Conservation (phyloP, 2,329 filamentous ascomycete genomes). For the Pseudogymnoascus sp. region DNA sequence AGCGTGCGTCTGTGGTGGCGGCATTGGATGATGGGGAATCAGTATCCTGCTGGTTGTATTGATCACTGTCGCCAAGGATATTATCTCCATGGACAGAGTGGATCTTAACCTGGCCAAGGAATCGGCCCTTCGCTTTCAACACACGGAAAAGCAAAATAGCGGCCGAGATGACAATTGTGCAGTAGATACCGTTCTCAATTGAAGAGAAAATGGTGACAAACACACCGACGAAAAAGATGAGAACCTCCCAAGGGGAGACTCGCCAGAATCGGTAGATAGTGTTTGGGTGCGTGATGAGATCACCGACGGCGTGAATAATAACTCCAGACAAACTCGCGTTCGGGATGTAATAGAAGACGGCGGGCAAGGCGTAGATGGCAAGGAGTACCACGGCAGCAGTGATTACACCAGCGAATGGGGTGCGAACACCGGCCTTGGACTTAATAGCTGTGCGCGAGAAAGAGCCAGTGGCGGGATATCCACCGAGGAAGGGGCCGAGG, state of each 20-base stretch:
- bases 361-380: constrained; percentile 80
- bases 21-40: constrained; percentile 1
- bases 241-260: constrained; percentile 79
- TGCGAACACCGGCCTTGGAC: constrained; percentile 90
- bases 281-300: constrained; percentile 85
- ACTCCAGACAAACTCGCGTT: constrained; percentile 73
- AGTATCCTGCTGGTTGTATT: constrained; percentile 10
- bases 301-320: constrained; percentile 92
- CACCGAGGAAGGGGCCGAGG: constrained; percentile 84
- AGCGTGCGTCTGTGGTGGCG: constrained; percentile 36
- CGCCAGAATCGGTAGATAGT: constrained; percentile 94
- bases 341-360: constrained; percentile 91
- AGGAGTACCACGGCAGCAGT: constrained; percentile 80
- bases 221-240: constrained; percentile 91
- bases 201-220: constrained; percentile 79
- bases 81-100: constrained; percentile 78
- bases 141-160: constrained; percentile 77
- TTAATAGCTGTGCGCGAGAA: constrained; percentile 97
- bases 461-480: constrained; percentile 86
- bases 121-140: constrained; percentile 72
- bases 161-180: constrained; percentile 69
- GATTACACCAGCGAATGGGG: constrained; percentile 82
- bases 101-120: constrained; percentile 76
- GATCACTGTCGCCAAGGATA: constrained; percentile 54
- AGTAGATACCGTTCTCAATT: constrained; percentile 91